Conservation (phyloP, 805 yeast species). For the Metschnikowia cerradonensis region DNA sequence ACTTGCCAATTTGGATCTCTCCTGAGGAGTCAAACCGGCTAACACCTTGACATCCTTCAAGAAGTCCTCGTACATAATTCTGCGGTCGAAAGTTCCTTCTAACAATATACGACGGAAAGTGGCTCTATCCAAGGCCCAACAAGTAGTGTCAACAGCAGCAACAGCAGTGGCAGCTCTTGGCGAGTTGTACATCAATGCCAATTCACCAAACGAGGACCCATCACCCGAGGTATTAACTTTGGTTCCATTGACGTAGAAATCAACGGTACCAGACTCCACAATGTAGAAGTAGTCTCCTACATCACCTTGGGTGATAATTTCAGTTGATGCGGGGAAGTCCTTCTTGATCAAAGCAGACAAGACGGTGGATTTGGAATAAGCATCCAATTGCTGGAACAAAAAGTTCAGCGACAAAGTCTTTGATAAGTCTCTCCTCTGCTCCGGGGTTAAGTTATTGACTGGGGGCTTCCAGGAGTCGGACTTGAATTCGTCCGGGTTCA, state of each 20-base stretch:
- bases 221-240: constrained; percentile 73
- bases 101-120: constrained; percentile 88
- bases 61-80: constrained; percentile 86
- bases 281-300: constrained; percentile 92
- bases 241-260: constrained; percentile 66
- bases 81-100: constrained; percentile 86
- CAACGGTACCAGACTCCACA: constrained; percentile 80
- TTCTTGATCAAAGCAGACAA: constrained; percentile 82
- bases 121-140: constrained; percentile 89
- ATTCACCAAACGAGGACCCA: constrained; percentile 92
- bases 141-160: constrained; percentile 58
- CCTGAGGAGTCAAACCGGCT: constrained; percentile 66
- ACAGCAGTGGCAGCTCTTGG: constrained; percentile 95
- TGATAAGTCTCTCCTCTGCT: constrained; percentile 65
- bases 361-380: constrained; percentile 70
- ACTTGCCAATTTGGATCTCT: constrained; percentile 89
- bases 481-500: constrained; percentile 67
- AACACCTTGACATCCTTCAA: constrained; percentile 83
- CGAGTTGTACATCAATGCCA: constrained; percentile 95
- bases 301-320: constrained; percentile 84
- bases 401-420: constrained; percentile 76
- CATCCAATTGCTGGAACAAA: constrained; percentile 78
- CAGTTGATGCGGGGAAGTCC: constrained; percentile 51
- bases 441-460: constrained; percentile 54
- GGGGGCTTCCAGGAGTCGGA: constrained; percentile 74